Evolutionary conservation across 2,329 filamentous ascomycete genomes (phyloP), one percentile per base, ranked within the genome.

Genomic region (Penicillium italicum): DNA sequence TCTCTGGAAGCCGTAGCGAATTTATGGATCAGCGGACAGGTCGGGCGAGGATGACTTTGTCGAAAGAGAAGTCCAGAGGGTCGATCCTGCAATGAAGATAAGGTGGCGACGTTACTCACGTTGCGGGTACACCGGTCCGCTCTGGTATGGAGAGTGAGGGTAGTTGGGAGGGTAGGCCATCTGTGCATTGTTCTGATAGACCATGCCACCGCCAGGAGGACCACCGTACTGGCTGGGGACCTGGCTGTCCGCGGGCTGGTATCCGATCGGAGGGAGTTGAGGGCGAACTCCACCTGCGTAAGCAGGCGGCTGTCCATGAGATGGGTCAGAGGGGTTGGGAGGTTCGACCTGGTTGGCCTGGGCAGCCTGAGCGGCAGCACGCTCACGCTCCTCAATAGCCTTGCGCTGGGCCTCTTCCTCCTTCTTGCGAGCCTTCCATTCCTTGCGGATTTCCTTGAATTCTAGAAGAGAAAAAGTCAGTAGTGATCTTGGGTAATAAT

Each of bases 361-460:
- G 14, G 65, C 67, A 41, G 79, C 79, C 31, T 80, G 80, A 6
- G 82, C 83, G 11, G 83, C 73, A 86, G 86, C 54, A 57, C 92
- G 89, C 60, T 86, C 82, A 62, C 87, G 83, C 70, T 97, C 92
- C 62, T 97, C 93, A 10, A 92, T 90, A 12, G 88, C 89, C 80
- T 97, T 97, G 69, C 92, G 89, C 66, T 85, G 82, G 49, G 87
- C 87, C 63, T 97, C 93, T 67, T 97, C 93, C 74, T 97, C 94
- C 90, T 99, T 99, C 85, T 97, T 97, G 69, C 94, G 91, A 37
- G 90, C 90, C 79, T 97, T 99, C 94, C 94, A 99, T 71, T 97
- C 93, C 72, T 97, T 97, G 61, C 94, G 89, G 58, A 97, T 97
- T 71, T 99, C 94, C 74, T 99, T 99, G 79, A 99, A 97, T 75